Percentiles rank a stretch among this genome's conserved stretches.
phyloP scores from a whole-genome alignment of 2,329 filamentous ascomycete genomes.

The Orbilia blumenaviensis region DNA sequence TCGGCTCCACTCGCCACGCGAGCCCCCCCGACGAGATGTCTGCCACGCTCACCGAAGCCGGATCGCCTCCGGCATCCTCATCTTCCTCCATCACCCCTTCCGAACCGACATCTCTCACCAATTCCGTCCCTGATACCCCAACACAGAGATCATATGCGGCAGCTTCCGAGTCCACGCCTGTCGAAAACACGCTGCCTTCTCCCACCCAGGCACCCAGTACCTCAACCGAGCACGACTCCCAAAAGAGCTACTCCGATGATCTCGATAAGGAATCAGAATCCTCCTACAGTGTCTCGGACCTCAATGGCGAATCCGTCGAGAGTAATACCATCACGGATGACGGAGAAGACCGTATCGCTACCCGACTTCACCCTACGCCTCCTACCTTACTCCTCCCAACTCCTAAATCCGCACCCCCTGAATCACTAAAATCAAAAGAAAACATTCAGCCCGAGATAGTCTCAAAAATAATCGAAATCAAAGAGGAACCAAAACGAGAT shows the following conservation, averaged over 20 bases:
- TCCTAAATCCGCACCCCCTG: slow-evolving; percentile 49
- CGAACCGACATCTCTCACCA: slow-evolving; percentile 49
- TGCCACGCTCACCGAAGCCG: slow-evolving; percentile 22
- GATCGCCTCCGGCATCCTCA: slow-evolving; percentile 24
- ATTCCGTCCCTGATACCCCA: slow-evolving; percentile 51
- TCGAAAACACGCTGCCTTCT: slow-evolving; percentile 45
- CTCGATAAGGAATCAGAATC: slow-evolving; percentile 52
- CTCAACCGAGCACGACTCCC: slow-evolving; percentile 49
- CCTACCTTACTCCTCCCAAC: slow-evolving; percentile 51
- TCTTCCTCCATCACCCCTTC: slow-evolving; percentile 48
- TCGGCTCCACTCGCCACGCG: slow-evolving; percentile 20
- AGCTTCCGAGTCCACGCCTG: slow-evolving; percentile 26
- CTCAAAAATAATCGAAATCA: slow-evolving; percentile 19
- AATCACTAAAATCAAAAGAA: slow-evolving; percentile 40
- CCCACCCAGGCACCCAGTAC: slow-evolving; percentile 51
- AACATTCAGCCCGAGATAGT: slow-evolving; percentile 18
- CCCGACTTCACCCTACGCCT: slow-evolving; percentile 49
- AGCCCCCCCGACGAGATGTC: slow-evolving; percentile 45
- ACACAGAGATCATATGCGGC: slow-evolving; percentile 48
- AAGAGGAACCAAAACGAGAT: slow-evolving; percentile 30
- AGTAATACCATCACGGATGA: slow-evolving; percentile 51
- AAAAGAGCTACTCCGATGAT: slow-evolving; percentile 51
- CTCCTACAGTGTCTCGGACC: slow-evolving; percentile 46
- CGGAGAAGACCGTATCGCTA: slow-evolving; percentile 46
- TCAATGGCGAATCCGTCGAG: slow-evolving; percentile 52